Base-by-base conservation (phyloP, 2,329 filamentous ascomycete genomes). In the Apiospora sp. region DNA sequence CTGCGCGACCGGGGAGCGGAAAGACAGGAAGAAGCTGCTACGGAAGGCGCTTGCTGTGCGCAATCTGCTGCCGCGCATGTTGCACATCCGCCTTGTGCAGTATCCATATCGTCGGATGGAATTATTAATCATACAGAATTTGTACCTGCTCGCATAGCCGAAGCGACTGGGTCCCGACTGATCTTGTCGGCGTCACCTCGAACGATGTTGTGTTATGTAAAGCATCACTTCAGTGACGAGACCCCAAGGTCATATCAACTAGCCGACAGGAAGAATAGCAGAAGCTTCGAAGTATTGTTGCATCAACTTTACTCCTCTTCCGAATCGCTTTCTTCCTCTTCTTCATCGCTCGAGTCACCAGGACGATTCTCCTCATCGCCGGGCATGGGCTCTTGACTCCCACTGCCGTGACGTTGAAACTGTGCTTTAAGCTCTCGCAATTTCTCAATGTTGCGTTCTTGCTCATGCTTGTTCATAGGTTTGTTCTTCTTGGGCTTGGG, bases 381-480 rank as follows among this genome's bases (percentile, higher is more conserved):
- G 22, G 83, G 80, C 68, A 82, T 77, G 30, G 84, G 84, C 76
- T 86, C 85, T 75, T 86, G 84, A 81, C 68, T 88, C 75, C 87
- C 82, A 79, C 86, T 84, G 74, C 85, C 80, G 75, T 83, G 81
- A 4, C 85, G 83, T 72, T 82, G 81, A 73, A 86, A 87, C 72
- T 86, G 82, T n/a, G 85, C 86, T 76, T 92, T 85, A 75, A 90
- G 87, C 79, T 89, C 87, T 75, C 89, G 87, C 34, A 93, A 86
- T 79, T 90, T 86, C 75, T 88, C 86, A 77, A 94, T 92, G 75
- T 89, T 91, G 58, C 88, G 86, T 79, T 93, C 91, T 82, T 94
- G 92, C 82, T 93, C 92, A 46, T 85, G 84, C 82, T 92, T 92
- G 82, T 90, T 91, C 92, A 94, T 94, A 1, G 92, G 92, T 85